Evolutionary conservation across 768 basidiomycete genomes (phyloP).

Genomic region (Lentinula detonsa): DNA sequence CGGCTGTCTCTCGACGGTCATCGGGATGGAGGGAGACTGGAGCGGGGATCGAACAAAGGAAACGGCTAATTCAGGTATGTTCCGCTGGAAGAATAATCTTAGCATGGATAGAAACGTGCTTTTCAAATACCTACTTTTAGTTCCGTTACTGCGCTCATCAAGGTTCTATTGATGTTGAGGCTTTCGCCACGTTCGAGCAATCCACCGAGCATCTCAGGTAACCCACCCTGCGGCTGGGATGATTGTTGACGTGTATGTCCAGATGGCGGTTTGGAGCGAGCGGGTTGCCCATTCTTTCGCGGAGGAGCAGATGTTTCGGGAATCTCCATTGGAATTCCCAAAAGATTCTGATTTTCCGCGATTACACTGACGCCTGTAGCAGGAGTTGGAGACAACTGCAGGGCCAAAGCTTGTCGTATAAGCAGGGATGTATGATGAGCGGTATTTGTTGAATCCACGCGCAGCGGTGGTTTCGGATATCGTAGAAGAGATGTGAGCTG

Average conservation of each 20-base stretch:
- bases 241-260: constrained; percentile 34
- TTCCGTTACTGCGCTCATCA: constrained; percentile 77
- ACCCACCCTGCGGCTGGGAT: constrained; percentile 38
- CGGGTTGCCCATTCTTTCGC: constrained; percentile 22
- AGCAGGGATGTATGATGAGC: constrained; percentile 64
- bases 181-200: constrained; percentile 73
- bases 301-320: constrained; percentile 38
- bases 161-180: constrained; percentile 77
- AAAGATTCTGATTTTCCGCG: constrained; percentile 74
- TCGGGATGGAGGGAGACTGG: constrained; percentile 38
- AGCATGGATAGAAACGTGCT: not conserved
- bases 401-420: constrained; percentile 74
- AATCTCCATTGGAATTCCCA: constrained; percentile 68
- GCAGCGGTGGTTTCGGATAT: constrained; percentile 60
- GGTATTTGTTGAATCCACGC: constrained; percentile 25
- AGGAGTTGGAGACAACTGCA: constrained; percentile 71
- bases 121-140: constrained; percentile 46
- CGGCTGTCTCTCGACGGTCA: constrained; percentile 51
- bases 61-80: constrained; percentile 78
- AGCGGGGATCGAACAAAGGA: constrained; percentile 58
- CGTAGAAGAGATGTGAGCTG: constrained; percentile 82
- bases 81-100: constrained; percentile 43
- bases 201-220: constrained; percentile 70
- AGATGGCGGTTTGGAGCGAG: constrained; percentile 13
- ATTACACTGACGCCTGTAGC: constrained; percentile 73